Base-by-base conservation (phyloP, 805 yeast genomes). In the Yamadazyma scolyti region DNA sequence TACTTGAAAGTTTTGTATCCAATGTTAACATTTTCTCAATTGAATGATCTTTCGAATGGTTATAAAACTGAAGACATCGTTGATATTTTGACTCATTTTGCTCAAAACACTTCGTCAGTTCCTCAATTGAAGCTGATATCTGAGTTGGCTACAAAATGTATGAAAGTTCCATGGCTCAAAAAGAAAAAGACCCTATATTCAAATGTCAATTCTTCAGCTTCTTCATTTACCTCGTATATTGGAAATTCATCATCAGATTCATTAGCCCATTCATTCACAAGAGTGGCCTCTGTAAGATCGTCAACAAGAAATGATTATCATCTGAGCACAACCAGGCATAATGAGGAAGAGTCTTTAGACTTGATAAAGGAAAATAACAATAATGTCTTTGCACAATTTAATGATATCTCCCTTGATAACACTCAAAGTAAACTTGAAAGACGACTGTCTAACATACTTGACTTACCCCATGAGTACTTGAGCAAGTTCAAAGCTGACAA, bases 1-100 rank as follows among this genome's bases (percentile, higher is more conserved):
- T 87, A 82, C 46, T 57, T 89, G 24, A 68, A 93, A 34, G 87
- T 88, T 2, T 45, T 90, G 18, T 68, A 76, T 40, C 95, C 94
- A 1, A 56, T 89, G 47, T 54, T 89, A 19, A 63, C 72, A 36
- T 77, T 77, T 44, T 72, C 90, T 1, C 84, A 82, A 44, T 58
- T 87, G 32, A 41, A 34, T 16, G 67, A 64, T 13, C 51, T 68
- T 9, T 54, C 56, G 1, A 71, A 76, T 2, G 64, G 65, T 6
- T 85, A 87, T 54, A 81, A 84, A 45, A 64, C 59, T 12, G 66
- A 61, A 1, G 81, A 75, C 30, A 47, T 89, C 5, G 41, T 56
- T 5, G 68, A 70, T 5, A 56, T 81, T 6, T 58, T 87, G 25
- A 51, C 59, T 7, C 70, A 73, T 44, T 57, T 85, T 8, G 53